phyloP scores from a whole-genome alignment of 257 asterid genomes.

The Capsicum baccatum region DNA sequence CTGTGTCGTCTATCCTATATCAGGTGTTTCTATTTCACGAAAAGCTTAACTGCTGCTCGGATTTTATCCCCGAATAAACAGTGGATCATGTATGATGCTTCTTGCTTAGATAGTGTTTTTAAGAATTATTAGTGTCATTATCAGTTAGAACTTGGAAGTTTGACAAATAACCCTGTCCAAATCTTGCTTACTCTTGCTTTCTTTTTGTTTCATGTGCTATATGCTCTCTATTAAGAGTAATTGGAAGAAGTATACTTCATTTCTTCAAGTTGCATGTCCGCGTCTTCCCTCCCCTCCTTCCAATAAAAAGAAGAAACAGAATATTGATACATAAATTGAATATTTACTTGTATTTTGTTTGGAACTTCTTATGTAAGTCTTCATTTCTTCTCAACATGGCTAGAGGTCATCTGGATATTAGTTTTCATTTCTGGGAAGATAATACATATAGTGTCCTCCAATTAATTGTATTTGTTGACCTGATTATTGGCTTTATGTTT shows the following conservation, averaged over 20 bases:
- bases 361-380: not conserved
- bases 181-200: not conserved
- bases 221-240: not conserved
- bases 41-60: not conserved
- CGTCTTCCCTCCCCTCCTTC: not conserved
- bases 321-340: not conserved
- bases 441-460: not conserved
- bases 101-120: not conserved
- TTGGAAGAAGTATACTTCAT: not conserved
- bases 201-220: not conserved
- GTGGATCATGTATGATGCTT: not conserved
- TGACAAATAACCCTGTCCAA: not conserved
- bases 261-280: not conserved
- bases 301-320: not conserved
- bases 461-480: not conserved
- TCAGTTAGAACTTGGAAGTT: not conserved
- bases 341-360: not conserved
- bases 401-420: not conserved
- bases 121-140: not conserved
- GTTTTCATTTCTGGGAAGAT: not conserved
- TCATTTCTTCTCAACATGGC: conserved; percentile 19
- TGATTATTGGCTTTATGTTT: not conserved
- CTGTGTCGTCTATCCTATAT: not conserved
- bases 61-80: not conserved
- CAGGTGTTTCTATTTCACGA: not conserved